Conservation (phyloP, 2,329 filamentous ascomycete genomes). For the Sporothrix humicola region DNA sequence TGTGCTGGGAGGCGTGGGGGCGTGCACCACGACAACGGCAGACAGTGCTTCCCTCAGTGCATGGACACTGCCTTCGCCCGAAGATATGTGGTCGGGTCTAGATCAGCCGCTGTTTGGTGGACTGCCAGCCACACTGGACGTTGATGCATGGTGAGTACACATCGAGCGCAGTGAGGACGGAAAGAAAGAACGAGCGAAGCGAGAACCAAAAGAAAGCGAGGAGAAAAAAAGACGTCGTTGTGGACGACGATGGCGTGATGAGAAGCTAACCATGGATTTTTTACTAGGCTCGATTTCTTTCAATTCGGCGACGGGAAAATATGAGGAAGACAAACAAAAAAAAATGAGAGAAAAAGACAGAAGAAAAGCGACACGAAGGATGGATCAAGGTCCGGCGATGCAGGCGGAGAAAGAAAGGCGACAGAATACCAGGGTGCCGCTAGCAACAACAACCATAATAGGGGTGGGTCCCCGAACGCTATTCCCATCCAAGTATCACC, state of each 20-base stretch:
- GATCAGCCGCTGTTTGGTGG: constrained; percentile 26
- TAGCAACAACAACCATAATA: background rate
- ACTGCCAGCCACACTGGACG: constrained; percentile 25
- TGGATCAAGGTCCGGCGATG: background rate
- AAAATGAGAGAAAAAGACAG: background rate
- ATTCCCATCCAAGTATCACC: constrained; percentile 24
- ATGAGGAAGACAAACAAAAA: background rate
- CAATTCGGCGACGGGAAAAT: constrained; percentile 28
- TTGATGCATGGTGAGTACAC: constrained; percentile 27
- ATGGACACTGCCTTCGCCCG: constrained; percentile 30
- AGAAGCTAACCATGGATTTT: background rate
- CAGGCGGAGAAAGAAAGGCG: constrained; percentile 17
- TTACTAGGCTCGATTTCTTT: constrained; percentile 31
- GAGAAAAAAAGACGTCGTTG: background rate
- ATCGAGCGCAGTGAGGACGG: background rate
- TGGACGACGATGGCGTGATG: constrained; percentile 13
- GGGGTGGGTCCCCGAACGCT: background rate
- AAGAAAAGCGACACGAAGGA: background rate
- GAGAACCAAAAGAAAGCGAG: background rate
- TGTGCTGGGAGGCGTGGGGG: background rate
- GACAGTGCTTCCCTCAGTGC: background rate
- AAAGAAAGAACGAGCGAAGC: background rate
- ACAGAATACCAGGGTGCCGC: background rate
- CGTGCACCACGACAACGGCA: no score
- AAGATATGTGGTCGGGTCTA: constrained; percentile 16